Base-by-base conservation (phyloP, 371 early-diverging fungal genomes). In the Globomyces sp. region DNA sequence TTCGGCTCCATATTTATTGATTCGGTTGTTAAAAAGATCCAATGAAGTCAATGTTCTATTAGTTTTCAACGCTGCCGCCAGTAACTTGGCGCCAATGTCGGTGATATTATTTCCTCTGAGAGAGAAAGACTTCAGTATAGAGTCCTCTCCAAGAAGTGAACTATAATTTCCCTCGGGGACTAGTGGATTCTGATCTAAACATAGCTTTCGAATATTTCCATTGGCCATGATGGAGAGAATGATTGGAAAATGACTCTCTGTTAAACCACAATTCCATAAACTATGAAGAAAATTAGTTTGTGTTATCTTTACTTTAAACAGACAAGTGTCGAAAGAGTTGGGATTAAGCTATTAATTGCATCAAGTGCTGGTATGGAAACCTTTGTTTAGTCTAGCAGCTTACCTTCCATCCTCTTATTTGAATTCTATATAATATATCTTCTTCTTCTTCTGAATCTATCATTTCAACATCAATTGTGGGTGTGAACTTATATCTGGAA, bases 181-280 rank as follows among this genome's bases (percentile, higher is more conserved):
- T 24, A 6, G 46, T 8, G 77, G 79, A 68, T 77, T 77, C 63
- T 77, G 74, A 63, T 81, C 81, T 9, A 81, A 39, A 11, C 58
- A 37, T 4, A 81, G 68, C 45, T 42, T 42, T 3, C 76, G 67
- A 41, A 81, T 66, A 65, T 65, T 70, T 3, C 73, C 50, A 37
- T 63, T 46, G 1, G 65, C 64, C 2, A 73, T 44, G 13, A 74
- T 57, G 10, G 70, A n/a, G 4, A 69, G 37, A 34, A 81, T 43
- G 46, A 48, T 60, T 1, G 64, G 10, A 48, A 79, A 68, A 47
- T 81, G 81, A 34, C 63, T 4, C 13, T 71, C 75, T 24, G 57
- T 70, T 4, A 81, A 67, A 8, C 75, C 75, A 68, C 75, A 75
- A 65, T 79, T 81, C 81, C 81, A 81, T 1, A 81, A 52, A 2